A percentile compares a stretch with the other conserved stretches of the same genome.
phyloP scores from a whole-genome alignment of 805 yeast genomes.

The Brettanomyces naardenensis region DNA sequence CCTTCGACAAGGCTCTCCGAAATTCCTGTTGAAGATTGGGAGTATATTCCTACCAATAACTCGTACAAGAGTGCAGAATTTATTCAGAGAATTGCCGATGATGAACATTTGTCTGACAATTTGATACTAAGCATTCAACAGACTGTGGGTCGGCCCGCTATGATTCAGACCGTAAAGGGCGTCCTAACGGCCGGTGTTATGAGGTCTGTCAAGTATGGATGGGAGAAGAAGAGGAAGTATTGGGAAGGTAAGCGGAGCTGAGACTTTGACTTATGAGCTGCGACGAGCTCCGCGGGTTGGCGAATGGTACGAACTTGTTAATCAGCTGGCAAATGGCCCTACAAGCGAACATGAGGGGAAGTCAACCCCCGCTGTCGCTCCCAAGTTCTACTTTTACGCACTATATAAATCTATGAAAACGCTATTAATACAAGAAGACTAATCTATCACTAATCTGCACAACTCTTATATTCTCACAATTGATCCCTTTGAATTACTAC shows the following conservation, averaged over 20 bases:
- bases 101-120: conserved; percentile 26
- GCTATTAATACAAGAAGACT: no score
- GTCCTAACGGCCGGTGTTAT: conserved; percentile 76
- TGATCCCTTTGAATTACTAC: conserved; percentile 16
- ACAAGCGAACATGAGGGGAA: no score
- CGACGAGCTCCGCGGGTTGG: no score
- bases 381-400: no score
- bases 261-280: no score
- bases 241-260: conserved; percentile 5
- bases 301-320: no score
- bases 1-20: conserved; percentile 11
- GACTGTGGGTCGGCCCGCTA: conserved; percentile 63
- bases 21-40: conserved; percentile 27
- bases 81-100: conserved; percentile 35
- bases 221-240: conserved; percentile 51
- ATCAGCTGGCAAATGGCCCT: no score
- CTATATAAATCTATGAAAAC: no score
- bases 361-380: no score
- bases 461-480: no score
- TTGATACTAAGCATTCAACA: conserved; percentile 35
- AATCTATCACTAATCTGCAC: no score
- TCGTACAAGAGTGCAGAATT: conserved; percentile 25
- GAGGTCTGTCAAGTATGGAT: conserved; percentile 66
- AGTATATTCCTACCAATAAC: conserved; percentile 20
- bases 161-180: conserved; percentile 76